Evolutionary conservation across 148 eudicot species (phyloP).

Genomic region (Limonium bicolor): DNA sequence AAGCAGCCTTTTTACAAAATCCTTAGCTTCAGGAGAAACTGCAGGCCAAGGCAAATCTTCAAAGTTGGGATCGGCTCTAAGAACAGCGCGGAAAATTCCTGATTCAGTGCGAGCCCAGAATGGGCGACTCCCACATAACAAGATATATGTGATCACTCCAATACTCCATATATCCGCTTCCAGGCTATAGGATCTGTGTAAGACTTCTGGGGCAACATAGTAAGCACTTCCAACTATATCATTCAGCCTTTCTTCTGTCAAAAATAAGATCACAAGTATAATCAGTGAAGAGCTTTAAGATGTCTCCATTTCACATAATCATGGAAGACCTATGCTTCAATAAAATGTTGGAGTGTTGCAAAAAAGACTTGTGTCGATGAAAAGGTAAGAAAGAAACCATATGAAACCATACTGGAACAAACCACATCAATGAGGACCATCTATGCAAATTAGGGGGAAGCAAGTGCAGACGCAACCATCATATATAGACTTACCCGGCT

Average conservation of each 20-base stretch:
- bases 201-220: slow-evolving; percentile 64
- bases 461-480: too few relatives aligned
- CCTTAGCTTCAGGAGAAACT: slow-evolving; percentile 41
- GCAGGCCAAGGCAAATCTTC: slow-evolving; percentile 56
- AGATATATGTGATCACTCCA: slow-evolving; percentile 50
- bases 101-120: slow-evolving; percentile 71
- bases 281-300: too few relatives aligned
- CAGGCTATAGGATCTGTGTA: slow-evolving; percentile 47
- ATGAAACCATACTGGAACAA: too few relatives aligned
- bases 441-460: too few relatives aligned
- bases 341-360: too few relatives aligned
- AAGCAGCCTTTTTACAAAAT: slow-evolving; percentile 53
- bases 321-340: too few relatives aligned
- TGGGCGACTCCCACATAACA: slow-evolving; percentile 60
- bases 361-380: too few relatives aligned
- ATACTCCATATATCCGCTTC: slow-evolving; percentile 68
- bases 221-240: slow-evolving; percentile 70
- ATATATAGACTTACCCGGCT: slow-evolving; percentile 59
- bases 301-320: too few relatives aligned
- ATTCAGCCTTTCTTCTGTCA: slow-evolving; percentile 52
- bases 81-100: slow-evolving; percentile 51
- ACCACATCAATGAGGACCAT: too few relatives aligned
- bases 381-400: too few relatives aligned
- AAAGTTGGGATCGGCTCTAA: slow-evolving; percentile 56
- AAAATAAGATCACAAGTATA: neutral